Evolutionary conservation across 108 stramenopile genomes (phyloP), one percentile per base, ranked within the genome.

Genomic region (Skeletonema marinoi): DNA sequence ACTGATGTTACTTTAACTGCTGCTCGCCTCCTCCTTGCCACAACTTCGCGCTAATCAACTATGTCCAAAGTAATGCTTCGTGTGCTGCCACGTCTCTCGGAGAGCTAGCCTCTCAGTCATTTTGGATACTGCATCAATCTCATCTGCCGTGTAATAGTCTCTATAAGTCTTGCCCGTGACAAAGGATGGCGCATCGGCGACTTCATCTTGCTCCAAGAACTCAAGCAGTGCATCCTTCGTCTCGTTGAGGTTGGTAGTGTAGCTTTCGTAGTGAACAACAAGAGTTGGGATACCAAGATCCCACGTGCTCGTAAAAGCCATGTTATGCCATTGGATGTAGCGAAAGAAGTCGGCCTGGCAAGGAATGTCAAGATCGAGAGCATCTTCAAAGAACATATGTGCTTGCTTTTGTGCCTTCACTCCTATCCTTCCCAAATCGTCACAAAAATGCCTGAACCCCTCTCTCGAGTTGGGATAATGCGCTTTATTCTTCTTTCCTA

Each of bases 361-460:
- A 14, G 73, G 73, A 31, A 66, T 48, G 39, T 32, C 56, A 19
- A 32, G 60, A 61, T 51, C 51, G 51, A 54, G 41, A 1, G 21
- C 63, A 33, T 38, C 48, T 29, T 60, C 59, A 12, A n/a, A 30
- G 35, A 71, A 71, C 6, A 71, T 17, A 31, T 9, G n/a, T 59
- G 35, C 70, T 17, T 60, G 39, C n/a, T 71, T 58, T 21, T 42
- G 59, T 2, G 36, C 31, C 10, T 42, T 32, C 19, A 17, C 25
- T 25, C 25, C 68, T 46, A 58, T 68, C 32, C 48, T 46, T 32
- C 75, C 72, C 44, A 78, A 13, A 19, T 67, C 42, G 17, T 60
- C 42, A 35, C 80, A 82, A 54, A 61, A 82, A n/a, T 71, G 60
- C 13, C 60, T 31, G 48, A 77, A 82, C 3, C 85, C 85, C 14